phyloP scores from a whole-genome alignment of 192 early-diverging fungal species.

The Coemansia sp. region DNA sequence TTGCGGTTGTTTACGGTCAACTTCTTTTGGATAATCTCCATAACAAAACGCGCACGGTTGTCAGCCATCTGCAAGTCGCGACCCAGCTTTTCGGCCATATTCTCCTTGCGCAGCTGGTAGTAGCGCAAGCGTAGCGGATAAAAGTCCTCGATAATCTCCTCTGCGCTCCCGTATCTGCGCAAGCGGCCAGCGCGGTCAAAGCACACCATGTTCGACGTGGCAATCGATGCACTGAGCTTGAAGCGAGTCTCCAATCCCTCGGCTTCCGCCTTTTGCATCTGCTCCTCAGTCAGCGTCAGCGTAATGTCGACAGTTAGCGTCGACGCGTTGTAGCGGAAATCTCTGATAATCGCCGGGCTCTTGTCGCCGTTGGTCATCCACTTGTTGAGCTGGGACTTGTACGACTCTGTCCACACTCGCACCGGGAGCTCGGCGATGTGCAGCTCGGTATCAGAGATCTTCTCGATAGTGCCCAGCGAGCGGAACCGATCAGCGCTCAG shows the following conservation, averaged over 20 bases:
- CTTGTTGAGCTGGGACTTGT: slow-evolving; percentile 80
- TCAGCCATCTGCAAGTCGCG: slow-evolving; percentile 69
- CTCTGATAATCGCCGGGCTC: slow-evolving; percentile 61
- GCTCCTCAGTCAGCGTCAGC: slow-evolving; percentile 56
- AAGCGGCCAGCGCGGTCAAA: slow-evolving; percentile 88
- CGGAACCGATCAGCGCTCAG: slow-evolving; percentile 61
- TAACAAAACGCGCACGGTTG: slow-evolving; percentile 87
- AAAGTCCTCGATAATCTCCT: slow-evolving; percentile 86
- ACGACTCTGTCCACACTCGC: slow-evolving; percentile 82
- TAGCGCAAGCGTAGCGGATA: slow-evolving; percentile 79
- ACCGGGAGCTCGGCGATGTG: slow-evolving; percentile 90
- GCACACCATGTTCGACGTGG: slow-evolving; percentile 91
- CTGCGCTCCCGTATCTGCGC: slow-evolving; percentile 71
- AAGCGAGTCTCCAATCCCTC: slow-evolving; percentile 85
- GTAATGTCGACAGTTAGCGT: slow-evolving; percentile 52
- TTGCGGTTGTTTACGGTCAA: slow-evolving; percentile 86
- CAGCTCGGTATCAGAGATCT: slow-evolving; percentile 73
- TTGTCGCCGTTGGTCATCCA: slow-evolving; percentile 79
- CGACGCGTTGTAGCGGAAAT: slow-evolving; percentile 58
- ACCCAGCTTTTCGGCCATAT: slow-evolving; percentile 63
- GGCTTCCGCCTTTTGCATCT: slow-evolving; percentile 69
- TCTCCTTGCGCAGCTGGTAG: slow-evolving; percentile 87
- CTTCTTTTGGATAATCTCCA: slow-evolving; percentile 83
- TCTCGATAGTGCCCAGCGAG: slow-evolving; percentile 67
- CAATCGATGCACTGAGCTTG: slow-evolving; percentile 69